Evolutionary conservation across 2,329 filamentous ascomycete species (phyloP).

Genomic region (Ceratocystis eucalypticola): DNA sequence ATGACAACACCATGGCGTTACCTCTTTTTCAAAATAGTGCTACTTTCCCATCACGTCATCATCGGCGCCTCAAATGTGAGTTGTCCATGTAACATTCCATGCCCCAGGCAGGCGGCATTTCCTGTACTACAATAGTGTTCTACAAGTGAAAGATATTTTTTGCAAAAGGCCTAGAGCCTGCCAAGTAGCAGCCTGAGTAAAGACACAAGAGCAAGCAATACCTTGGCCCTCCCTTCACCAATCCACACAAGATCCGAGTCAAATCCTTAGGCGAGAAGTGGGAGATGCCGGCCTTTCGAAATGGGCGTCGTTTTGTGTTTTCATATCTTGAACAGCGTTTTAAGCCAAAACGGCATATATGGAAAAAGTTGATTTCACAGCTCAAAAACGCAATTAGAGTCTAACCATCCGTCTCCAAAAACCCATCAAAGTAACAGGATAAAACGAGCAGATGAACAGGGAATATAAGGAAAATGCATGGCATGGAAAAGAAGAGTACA

Average conservation of each 20-base stretch:
- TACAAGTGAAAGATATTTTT: not conserved
- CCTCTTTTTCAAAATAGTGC: too few species aligned
- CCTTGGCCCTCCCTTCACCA: not conserved
- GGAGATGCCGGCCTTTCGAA: not conserved
- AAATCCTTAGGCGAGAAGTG: not conserved
- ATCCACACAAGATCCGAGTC: not conserved
- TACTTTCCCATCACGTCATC: too few species aligned
- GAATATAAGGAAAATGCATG: conserved; percentile 11
- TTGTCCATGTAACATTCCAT: not conserved
- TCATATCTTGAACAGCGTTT: conserved; percentile 19
- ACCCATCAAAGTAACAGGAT: conserved; percentile 8
- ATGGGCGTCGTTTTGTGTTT: not conserved
- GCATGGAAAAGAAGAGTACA: conserved; percentile 11
- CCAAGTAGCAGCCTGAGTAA: not conserved
- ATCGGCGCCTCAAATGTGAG: not conserved
- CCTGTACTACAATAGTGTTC: not conserved
- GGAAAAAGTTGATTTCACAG: conserved; percentile 10
- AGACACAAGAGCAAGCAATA: not conserved
- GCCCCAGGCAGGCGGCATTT: not conserved
- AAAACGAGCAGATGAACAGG: conserved; percentile 10
- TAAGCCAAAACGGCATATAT: conserved; percentile 11
- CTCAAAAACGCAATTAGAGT: conserved; percentile 14
- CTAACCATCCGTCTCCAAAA: conserved; percentile 12
- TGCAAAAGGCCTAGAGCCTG: not conserved
- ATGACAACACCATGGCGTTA: too few species aligned